phyloP scores from a whole-genome alignment of 768 basidiomycete species.

The Hygrocybe punicea region DNA sequence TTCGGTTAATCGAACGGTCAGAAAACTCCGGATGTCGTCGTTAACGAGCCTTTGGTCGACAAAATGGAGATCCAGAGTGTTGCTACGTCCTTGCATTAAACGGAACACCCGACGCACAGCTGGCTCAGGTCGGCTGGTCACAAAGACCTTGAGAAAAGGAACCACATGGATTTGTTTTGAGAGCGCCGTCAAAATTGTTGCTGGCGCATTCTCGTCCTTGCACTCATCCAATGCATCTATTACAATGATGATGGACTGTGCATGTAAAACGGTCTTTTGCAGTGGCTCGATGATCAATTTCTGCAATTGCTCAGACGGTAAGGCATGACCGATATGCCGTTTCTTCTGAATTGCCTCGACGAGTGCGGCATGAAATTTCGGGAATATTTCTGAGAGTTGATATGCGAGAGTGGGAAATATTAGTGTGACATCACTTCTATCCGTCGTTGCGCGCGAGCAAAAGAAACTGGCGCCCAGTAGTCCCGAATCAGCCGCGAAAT shows the following conservation, averaged over 20 bases:
- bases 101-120: not conserved
- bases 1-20: slow-evolving; percentile 9
- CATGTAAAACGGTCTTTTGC: not conserved
- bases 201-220: not conserved
- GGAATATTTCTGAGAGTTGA: slow-evolving; percentile 1
- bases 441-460: slow-evolving; percentile 2
- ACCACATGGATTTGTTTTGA: not conserved
- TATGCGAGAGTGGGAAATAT: slow-evolving; percentile 6
- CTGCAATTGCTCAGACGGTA: not conserved
- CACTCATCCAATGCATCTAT: slow-evolving; percentile 10
- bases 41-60: slow-evolving; percentile 2
- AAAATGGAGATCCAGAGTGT: not conserved
- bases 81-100: not conserved
- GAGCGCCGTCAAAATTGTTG: not conserved
- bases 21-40: slow-evolving; percentile 20
- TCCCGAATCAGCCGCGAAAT: not conserved
- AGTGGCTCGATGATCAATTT: not conserved
- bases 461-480: slow-evolving; percentile 4
- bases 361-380: not conserved
- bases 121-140: slow-evolving; percentile 15
- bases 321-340: not conserved
- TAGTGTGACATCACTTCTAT: not conserved
- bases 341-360: not conserved
- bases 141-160: slow-evolving; percentile 2
- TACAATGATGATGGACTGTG: not conserved